Base-by-base conservation (phyloP, 805 yeast species). In the Starmera amethionina region DNA sequence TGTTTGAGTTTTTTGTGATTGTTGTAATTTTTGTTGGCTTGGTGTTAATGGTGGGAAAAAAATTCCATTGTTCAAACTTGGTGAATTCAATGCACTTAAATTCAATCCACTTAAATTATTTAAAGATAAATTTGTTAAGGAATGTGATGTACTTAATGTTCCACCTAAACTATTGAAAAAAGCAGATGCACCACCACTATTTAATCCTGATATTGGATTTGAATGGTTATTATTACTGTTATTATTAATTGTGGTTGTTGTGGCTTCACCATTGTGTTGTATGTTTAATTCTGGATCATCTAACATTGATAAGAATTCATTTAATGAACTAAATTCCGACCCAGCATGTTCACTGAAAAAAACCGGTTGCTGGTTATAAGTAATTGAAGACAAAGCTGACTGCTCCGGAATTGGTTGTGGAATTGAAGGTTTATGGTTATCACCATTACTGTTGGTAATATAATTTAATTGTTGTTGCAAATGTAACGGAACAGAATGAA, bases 331-430 rank as follows among this genome's bases (percentile, higher is more conserved):
- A 55, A 89, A 88, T 61, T 89, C 97, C 16, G 93, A 80, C 2
- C 95, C 95, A 0, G 93, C 95, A 56, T 88, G 94, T 52, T 88
- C 96, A 0, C 95, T 83, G 46, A 77, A 82, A 63, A 88, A 88
- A 42, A 82, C 75, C 0, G 95, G 93, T 46, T 79, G 84, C 43
- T 79, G 85, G 33, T 51, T 51, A 32, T 48, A 46, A 8, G 19
- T 30, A 13, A 22, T 16, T 4, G 16, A 14, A 15, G 34, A 19
- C 13, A 32, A 16, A 15, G 34, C 22, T 6, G 34, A 32, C 4
- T 14, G 29, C 13, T 19, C 16, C 2, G 22, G 16, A 4, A 34
- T 12, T 5, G 36, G 29, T 13, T 10, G 25, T 19, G 36, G 15
- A 13, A 13, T 12, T 25, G 36, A 19, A 33, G 14, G 16, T 19